phyloP scores from a whole-genome alignment of 768 basidiomycete species.

The Lentinus brumalis region DNA sequence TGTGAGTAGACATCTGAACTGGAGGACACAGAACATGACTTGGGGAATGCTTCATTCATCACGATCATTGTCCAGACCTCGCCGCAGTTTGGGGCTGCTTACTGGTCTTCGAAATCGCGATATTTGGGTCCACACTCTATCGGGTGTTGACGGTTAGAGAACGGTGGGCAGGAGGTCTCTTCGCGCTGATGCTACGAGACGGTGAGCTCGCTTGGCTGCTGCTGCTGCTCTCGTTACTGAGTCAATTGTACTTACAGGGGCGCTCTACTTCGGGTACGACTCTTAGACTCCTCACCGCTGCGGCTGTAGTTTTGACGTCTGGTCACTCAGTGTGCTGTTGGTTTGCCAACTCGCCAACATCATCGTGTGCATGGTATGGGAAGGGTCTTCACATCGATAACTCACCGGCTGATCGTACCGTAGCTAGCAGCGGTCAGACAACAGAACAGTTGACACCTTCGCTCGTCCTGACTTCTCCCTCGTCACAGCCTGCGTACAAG shows the following conservation, averaged over 20 bases:
- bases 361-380: slow-evolving; percentile 1
- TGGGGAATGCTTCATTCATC: neutral
- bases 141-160: neutral
- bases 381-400: neutral
- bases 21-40: no score
- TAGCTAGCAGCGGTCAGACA: neutral
- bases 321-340: neutral
- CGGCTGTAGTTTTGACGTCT: neutral
- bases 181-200: slow-evolving; percentile 1
- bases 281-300: neutral
- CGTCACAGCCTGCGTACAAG: neutral
- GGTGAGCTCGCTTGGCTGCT: neutral
- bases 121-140: neutral
- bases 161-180: neutral
- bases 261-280: neutral
- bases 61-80: neutral
- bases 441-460: neutral
- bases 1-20: neutral
- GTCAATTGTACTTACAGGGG: neutral
- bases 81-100: neutral
- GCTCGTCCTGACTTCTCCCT: neutral
- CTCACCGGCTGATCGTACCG: neutral
- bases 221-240: neutral
- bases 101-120: neutral
- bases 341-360: slow-evolving; percentile 1